Evolutionary conservation across 345 rosid species (phyloP).

Genomic region (Mallotus nudiflorus): DNA sequence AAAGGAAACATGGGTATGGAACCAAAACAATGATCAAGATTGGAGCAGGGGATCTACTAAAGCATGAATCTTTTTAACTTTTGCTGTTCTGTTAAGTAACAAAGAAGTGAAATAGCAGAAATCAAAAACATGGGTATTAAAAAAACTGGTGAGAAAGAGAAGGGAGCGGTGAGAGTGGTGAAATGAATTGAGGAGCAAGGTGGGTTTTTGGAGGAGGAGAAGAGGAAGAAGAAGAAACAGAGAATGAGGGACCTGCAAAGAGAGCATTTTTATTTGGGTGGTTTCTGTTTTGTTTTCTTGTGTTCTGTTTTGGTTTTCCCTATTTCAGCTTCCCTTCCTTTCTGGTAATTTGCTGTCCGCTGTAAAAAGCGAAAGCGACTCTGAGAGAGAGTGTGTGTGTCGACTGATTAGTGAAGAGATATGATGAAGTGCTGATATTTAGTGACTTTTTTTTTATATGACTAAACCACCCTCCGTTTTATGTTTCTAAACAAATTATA

Average conservation of each 20-base stretch:
- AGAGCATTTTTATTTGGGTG: constrained; percentile 13
- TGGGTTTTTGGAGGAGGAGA: constrained; percentile 14
- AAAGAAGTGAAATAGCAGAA: background rate
- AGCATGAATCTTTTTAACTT: background rate
- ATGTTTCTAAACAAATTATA: too few species aligned
- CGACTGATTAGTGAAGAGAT: too few species aligned
- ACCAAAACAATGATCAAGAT: constrained; percentile 6
- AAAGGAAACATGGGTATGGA: background rate
- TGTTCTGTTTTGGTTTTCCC: background rate
- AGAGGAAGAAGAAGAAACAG: constrained; percentile 26
- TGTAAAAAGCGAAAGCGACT: constrained; percentile 26
- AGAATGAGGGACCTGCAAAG: constrained; percentile 16
- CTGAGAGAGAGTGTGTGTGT: background rate
- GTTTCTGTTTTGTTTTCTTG: too few species aligned
- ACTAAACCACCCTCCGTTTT: background rate
- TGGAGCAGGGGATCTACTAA: background rate
- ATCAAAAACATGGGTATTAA: background rate
- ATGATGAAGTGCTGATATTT: constrained; percentile 14
- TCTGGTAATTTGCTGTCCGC: constrained; percentile 18
- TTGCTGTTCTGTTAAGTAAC: background rate
- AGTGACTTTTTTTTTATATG: background rate
- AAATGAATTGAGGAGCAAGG: background rate
- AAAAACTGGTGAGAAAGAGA: background rate
- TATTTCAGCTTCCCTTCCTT: background rate
- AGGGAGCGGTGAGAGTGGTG: background rate